Percentiles rank a stretch among this genome's conserved stretches.
phyloP scores from a whole-genome alignment of 345 rosid species.

The Physaria fendleri region DNA sequence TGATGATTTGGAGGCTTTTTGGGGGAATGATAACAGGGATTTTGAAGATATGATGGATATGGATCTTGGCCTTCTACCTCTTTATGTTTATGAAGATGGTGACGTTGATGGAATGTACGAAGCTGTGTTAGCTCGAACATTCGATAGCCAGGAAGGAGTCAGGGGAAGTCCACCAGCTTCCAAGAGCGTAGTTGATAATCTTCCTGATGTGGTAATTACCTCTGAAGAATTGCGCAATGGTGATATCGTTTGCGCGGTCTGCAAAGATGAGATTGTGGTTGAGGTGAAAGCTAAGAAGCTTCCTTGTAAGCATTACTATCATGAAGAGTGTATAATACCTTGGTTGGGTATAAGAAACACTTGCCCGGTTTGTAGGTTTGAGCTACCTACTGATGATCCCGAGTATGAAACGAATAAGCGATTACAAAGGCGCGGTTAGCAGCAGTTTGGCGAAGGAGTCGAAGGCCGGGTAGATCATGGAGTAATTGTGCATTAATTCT shows the following conservation, averaged over 20 bases:
- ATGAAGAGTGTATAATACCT: constrained; percentile 74
- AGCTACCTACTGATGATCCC: constrained; percentile 77
- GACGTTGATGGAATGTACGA: neutral
- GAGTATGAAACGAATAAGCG: constrained; percentile 57
- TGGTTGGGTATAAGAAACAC: constrained; percentile 89
- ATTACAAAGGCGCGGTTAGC: constrained; percentile 23
- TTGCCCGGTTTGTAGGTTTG: constrained; percentile 85
- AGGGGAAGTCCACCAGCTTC: constrained; percentile 66
- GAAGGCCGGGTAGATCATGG: neutral
- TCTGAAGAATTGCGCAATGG: constrained; percentile 42
- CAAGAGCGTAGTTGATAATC: constrained; percentile 48
- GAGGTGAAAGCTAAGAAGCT: constrained; percentile 63
- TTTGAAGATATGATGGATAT: neutral
- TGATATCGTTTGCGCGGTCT: constrained; percentile 59
- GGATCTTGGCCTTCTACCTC: neutral
- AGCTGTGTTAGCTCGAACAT: constrained; percentile 5
- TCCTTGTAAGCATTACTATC: constrained; percentile 79
- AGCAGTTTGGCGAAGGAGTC: neutral
- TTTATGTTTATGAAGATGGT: neutral
- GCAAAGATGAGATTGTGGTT: constrained; percentile 62
- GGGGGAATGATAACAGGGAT: neutral
- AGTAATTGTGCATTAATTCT: neutral
- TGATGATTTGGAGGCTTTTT: neutral
- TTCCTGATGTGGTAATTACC: constrained; percentile 45
- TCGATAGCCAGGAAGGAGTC: constrained; percentile 10